These are phyloP conservation scores for Populus tomentosa DNA, from an alignment of 441 rosid species.

Conservation along the genomic window DNA sequence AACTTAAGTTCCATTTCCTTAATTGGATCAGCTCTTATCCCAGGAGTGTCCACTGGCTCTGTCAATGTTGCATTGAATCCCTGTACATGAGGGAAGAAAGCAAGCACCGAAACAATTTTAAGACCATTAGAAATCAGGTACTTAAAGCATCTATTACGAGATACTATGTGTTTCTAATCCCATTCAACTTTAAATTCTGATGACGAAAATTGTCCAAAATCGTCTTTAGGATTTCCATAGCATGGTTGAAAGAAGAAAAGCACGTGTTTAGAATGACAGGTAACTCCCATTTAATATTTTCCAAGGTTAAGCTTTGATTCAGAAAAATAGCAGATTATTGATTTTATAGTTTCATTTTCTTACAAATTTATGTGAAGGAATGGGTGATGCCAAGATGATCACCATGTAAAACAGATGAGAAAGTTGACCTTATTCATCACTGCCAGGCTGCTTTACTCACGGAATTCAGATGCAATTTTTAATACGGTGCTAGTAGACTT, in stretches of 20 bases:
- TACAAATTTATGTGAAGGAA: neutral
- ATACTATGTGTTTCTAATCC: neutral
- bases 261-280: neutral
- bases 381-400: neutral
- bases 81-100: constrained; percentile 31
- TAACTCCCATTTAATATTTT: neutral
- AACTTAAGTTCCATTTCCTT: constrained; percentile 93
- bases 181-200: neutral
- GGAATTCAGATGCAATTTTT: neutral
- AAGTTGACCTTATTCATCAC: neutral
- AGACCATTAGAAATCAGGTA: neutral
- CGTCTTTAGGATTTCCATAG: neutral
- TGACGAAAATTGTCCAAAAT: neutral
- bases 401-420: neutral
- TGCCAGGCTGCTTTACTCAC: neutral
- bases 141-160: neutral
- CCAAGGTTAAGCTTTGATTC: neutral
- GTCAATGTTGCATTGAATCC: constrained; percentile 97
- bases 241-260: neutral
- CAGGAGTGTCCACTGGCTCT: constrained; percentile 82
- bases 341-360: neutral
- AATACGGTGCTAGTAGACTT: neutral
- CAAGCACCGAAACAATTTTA: neutral
- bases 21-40: constrained; percentile 92
- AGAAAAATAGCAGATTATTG: constrained; percentile 1